Conservation (phyloP, 192 early-diverging fungal species). For the Haplosporangium gracile region DNA sequence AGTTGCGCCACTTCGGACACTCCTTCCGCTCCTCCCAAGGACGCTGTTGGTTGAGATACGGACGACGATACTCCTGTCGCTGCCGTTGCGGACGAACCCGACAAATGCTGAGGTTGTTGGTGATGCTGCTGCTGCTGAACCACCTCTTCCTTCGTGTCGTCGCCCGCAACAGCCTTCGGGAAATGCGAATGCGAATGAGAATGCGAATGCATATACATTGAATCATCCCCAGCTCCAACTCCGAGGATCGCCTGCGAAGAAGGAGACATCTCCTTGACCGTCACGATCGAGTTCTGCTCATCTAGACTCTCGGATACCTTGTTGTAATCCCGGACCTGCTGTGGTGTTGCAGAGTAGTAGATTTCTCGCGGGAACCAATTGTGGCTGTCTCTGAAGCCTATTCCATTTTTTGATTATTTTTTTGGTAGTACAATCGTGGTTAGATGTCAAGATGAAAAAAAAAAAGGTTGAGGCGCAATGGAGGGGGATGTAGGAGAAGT, state of each 20-base stretch:
- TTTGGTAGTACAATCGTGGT: neutral
- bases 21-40: neutral
- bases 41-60: neutral
- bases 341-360: slow-evolving; percentile 25
- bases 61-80: neutral
- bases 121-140: too few relatives aligned
- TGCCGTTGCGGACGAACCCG: neutral
- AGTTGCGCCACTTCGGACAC: neutral
- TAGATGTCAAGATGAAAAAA: neutral
- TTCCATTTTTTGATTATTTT: too few relatives aligned
- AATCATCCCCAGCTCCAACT: neutral
- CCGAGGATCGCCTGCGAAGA: neutral
- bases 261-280: neutral
- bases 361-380: slow-evolving; percentile 18
- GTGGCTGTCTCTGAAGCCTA: slow-evolving; percentile 16
- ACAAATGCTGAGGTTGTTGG: too few relatives aligned
- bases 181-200: neutral
- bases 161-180: neutral
- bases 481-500: neutral
- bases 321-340: slow-evolving; percentile 22
- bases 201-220: neutral
- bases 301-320: neutral
- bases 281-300: neutral
- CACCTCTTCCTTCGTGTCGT: neutral
- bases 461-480: neutral